phyloP scores from a whole-genome alignment of 306 rosid genomes.

The Glycine latifolia region DNA sequence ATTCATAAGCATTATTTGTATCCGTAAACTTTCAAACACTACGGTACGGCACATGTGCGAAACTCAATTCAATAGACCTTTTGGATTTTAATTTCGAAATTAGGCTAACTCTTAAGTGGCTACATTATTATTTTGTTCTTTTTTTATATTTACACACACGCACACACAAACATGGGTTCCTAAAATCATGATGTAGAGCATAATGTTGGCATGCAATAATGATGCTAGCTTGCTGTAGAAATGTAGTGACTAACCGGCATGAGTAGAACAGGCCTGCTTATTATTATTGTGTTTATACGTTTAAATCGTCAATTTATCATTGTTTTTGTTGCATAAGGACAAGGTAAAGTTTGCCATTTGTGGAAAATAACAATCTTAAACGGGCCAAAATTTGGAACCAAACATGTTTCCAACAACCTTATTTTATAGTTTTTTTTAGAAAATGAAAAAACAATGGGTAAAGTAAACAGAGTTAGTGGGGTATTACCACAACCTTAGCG shows the following conservation, averaged over 20 bases:
- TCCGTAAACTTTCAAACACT: neutral
- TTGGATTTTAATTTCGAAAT: slow-evolving; percentile 5
- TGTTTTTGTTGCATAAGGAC: neutral
- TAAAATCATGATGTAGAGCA: slow-evolving; percentile 51
- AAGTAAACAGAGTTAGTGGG: neutral
- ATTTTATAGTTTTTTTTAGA: neutral
- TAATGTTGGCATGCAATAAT: slow-evolving; percentile 41
- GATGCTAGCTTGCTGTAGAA: slow-evolving; percentile 23
- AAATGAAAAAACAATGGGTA: neutral
- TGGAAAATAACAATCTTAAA: slow-evolving; percentile 18
- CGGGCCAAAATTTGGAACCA: neutral
- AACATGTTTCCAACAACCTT: neutral
- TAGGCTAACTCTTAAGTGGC: too few species aligned
- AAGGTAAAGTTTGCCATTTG: neutral
- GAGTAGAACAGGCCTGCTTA: slow-evolving; percentile 31
- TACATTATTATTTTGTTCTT: too few species aligned
- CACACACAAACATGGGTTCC: slow-evolving; percentile 6
- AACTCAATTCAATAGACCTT: too few species aligned
- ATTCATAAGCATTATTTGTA: too few species aligned
- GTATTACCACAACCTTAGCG: neutral
- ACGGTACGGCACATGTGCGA: too few species aligned
- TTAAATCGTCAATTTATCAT: neutral
- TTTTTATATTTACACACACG: too few species aligned
- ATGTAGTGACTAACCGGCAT: slow-evolving; percentile 6
- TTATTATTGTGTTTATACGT: slow-evolving; percentile 46